These are phyloP conservation scores for Haplosporangium sp. DNA, from an alignment of 371 early-diverging fungal genomes.

Conservation along the genomic window DNA sequence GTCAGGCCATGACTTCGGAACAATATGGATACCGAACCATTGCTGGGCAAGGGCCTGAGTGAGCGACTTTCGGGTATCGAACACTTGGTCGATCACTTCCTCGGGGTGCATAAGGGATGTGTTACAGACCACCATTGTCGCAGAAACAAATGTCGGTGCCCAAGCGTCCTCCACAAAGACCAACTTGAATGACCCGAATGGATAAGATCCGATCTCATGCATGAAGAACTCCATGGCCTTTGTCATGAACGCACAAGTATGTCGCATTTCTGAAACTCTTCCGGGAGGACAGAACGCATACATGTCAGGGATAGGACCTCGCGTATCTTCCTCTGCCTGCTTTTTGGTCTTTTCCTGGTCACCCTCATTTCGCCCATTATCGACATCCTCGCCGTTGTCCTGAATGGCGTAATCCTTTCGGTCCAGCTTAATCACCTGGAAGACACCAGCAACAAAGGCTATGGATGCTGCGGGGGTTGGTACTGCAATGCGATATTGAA, in stretches of 20 bases:
- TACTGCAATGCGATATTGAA: slow-evolving; percentile 46
- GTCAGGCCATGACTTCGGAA: slow-evolving; percentile 85
- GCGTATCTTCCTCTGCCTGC: slow-evolving; percentile 9
- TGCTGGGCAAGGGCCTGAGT: slow-evolving; percentile 83
- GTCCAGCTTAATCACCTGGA: slow-evolving; percentile 52
- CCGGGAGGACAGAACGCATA: slow-evolving; percentile 78
- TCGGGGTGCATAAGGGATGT: slow-evolving; percentile 76
- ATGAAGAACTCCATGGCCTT: slow-evolving; percentile 88
- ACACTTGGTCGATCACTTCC: slow-evolving; percentile 89
- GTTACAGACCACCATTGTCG: slow-evolving; percentile 60
- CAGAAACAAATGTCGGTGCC: slow-evolving; percentile 61
- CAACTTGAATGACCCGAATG: slow-evolving; percentile 85
- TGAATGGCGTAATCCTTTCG: slow-evolving; percentile 59
- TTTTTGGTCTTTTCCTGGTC: slow-evolving; percentile 31
- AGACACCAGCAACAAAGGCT: slow-evolving; percentile 49
- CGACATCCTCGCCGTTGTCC: slow-evolving; percentile 61
- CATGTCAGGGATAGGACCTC: slow-evolving; percentile 64
- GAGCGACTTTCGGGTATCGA: slow-evolving; percentile 78
- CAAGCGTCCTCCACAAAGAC: slow-evolving; percentile 88
- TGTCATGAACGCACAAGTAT: slow-evolving; percentile 73
- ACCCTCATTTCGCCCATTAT: slow-evolving; percentile 63
- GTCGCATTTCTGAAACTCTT: slow-evolving; percentile 63
- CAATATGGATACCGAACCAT: slow-evolving; percentile 94
- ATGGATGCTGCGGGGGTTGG: slow-evolving; percentile 45
- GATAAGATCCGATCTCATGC: slow-evolving; percentile 89